Evolutionary conservation across 2,329 filamentous ascomycete species (phyloP), one percentile per base, ranked within the genome.

Genomic region (Exophiala sp.): DNA sequence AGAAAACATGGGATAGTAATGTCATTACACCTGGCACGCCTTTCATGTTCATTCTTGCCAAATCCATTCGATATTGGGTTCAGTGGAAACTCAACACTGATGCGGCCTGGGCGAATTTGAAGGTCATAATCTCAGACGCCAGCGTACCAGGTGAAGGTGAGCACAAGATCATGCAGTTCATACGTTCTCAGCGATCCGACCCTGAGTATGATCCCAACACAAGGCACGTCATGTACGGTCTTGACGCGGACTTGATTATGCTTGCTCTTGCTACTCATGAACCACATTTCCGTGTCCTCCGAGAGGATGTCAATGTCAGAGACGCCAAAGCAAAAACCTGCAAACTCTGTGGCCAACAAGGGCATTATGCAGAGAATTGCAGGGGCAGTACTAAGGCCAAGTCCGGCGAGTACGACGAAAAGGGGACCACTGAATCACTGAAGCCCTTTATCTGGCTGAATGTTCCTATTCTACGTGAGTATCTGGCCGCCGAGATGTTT

Each of bases 381-480:
- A 85, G 81, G 58, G 91, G 91, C 48, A 81, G 87, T 64, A 80
- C 81, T 42, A 92, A 91, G 69, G 80, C 87, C 65, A 91, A 92
- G 68, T 80, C 83, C 49, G 88, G 85, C 64, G 87, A 94, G 63
- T 86, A 86, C 62, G 89, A 90, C 63, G 89, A 94, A 67, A 95
- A 95, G 69, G 83, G 89, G 59, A 84, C 85, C 60, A 80, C 78
- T 36, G 74, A 78, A 48, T 74, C 83, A 16, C 75, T 89, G 57
- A 97, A 99, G 72, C 95, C 95, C 2, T 97, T 96, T 68, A 96
- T 99, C 64, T 99, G 94, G 94, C 84, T 99, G 29, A 91, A 97
- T 71, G 92, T 99, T 51, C 87, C 89, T 21, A 80, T 96, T 47
- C 75, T 99, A 51, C 84, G 94, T 65, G 94, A 99, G 72, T 99